These are phyloP conservation scores for Mycosarcoma mackinlayi DNA, from an alignment of 1,284 basidiomycete species.

Conservation along the genomic window DNA sequence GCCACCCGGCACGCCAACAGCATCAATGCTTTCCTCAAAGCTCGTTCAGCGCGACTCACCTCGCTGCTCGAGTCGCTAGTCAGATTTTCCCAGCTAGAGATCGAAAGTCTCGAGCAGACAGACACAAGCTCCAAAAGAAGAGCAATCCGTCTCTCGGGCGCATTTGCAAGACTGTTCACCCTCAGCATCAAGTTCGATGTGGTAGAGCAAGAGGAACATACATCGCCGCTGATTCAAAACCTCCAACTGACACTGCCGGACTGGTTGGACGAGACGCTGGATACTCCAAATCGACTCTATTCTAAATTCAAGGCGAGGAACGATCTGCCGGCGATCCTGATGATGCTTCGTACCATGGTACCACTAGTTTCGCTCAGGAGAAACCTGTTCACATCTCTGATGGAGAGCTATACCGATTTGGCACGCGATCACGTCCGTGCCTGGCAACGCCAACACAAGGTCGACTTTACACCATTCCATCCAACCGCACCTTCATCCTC, in stretches of 20 bases:
- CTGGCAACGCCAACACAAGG: constrained; percentile 1
- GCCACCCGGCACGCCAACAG: background rate
- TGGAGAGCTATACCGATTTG: constrained; percentile 29
- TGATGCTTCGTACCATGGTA: constrained; percentile 38
- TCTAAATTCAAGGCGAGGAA: constrained; percentile 1
- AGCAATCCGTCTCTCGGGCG: constrained; percentile 4
- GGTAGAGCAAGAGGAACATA: background rate
- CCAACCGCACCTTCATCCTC: constrained; percentile 2
- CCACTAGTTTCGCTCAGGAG: constrained; percentile 26
- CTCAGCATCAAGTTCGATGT: constrained; percentile 24
- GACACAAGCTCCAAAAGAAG: background rate
- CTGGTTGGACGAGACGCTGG: constrained; percentile 13
- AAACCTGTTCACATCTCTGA: constrained; percentile 19
- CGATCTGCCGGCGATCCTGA: constrained; percentile 31
- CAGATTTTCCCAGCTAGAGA: constrained; percentile 18
- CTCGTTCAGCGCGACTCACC: constrained; percentile 14
- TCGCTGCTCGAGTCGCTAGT: constrained; percentile 8
- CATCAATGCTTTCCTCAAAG: constrained; percentile 19
- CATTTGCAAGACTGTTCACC: constrained; percentile 13
- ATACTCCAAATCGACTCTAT: constrained; percentile 1
- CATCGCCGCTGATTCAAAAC: constrained; percentile 12
- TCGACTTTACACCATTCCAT: constrained; percentile 29
- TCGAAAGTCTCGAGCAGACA: constrained; percentile 18
- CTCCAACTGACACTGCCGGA: constrained; percentile 14
- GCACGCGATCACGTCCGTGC: constrained; percentile 17